Evolutionary conservation across 352 stramenopile species (phyloP).

Genomic region (Phytophthora tentaculata): DNA sequence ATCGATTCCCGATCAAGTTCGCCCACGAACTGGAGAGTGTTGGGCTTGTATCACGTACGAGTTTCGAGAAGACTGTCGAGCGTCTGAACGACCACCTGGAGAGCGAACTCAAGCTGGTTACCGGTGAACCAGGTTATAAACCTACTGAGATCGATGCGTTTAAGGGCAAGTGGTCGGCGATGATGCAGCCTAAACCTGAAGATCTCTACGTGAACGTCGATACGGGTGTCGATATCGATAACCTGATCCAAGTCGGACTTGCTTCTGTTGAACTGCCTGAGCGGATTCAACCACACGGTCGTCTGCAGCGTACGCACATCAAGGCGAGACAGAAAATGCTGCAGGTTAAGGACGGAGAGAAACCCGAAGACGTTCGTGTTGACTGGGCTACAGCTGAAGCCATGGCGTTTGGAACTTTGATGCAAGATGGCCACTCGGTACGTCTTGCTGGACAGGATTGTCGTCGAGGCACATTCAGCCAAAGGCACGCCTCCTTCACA

Average conservation of each 20-base stretch:
- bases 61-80: slow-evolving; percentile 66
- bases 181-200: slow-evolving; percentile 50
- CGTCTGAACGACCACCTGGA: slow-evolving; percentile 72
- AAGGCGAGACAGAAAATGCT: slow-evolving; percentile 79
- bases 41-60: slow-evolving; percentile 60
- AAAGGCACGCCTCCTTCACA: slow-evolving; percentile 88
- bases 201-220: slow-evolving; percentile 61
- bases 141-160: slow-evolving; percentile 78
- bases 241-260: slow-evolving; percentile 64
- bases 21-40: slow-evolving; percentile 63
- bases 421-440: slow-evolving; percentile 84
- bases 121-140: slow-evolving; percentile 52
- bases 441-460: slow-evolving; percentile 89
- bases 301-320: slow-evolving; percentile 82
- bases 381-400: slow-evolving; percentile 90
- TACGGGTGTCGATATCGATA: slow-evolving; percentile 65
- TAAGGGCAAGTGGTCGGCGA: slow-evolving; percentile 70
- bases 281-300: slow-evolving; percentile 65
- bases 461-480: slow-evolving; percentile 89
- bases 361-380: slow-evolving; percentile 54
- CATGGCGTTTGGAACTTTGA: slow-evolving; percentile 88
- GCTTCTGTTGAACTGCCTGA: slow-evolving; percentile 69
- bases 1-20: slow-evolving; percentile 76
- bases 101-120: slow-evolving; percentile 60
- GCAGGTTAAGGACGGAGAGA: slow-evolving; percentile 36